phyloP scores from a whole-genome alignment of 139 green algal genomes.

The Coelastrella sp. region DNA sequence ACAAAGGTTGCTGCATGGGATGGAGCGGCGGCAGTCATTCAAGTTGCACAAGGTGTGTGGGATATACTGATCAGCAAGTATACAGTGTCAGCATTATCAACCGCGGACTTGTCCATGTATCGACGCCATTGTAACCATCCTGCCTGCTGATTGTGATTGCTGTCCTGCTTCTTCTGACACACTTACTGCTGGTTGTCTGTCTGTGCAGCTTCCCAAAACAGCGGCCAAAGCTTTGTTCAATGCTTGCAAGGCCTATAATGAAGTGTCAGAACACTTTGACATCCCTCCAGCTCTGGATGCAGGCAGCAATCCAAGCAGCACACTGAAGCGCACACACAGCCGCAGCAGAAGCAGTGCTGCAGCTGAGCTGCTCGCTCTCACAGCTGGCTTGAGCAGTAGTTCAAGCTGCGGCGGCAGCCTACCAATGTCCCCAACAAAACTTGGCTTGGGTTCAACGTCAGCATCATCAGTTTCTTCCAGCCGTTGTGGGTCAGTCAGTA shows the following conservation, averaged over 20 bases:
- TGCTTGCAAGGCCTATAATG: neutral
- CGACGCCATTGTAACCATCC: no score
- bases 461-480: neutral
- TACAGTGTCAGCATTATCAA: no score
- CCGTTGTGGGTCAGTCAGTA: neutral
- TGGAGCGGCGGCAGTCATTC: slow-evolving; percentile 43
- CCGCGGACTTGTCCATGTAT: no score
- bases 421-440: no score
- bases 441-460: no score
- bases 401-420: neutral
- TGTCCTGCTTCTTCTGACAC: no score
- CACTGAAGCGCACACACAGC: neutral
- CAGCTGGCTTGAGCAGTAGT: neutral
- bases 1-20: slow-evolving; percentile 63
- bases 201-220: slow-evolving; percentile 36
- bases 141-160: no score
- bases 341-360: slow-evolving; percentile 40
- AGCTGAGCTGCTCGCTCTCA: slow-evolving; percentile 17
- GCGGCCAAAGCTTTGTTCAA: slow-evolving; percentile 19
- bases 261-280: slow-evolving; percentile 28
- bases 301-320: neutral
- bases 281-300: neutral
- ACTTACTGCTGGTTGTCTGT: no score
- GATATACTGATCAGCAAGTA: no score
- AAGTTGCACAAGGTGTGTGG: slow-evolving; percentile 57